These are phyloP conservation scores for Limnanthes douglasii DNA, from an alignment of 345 rosid genomes.

Conservation along the genomic window DNA sequence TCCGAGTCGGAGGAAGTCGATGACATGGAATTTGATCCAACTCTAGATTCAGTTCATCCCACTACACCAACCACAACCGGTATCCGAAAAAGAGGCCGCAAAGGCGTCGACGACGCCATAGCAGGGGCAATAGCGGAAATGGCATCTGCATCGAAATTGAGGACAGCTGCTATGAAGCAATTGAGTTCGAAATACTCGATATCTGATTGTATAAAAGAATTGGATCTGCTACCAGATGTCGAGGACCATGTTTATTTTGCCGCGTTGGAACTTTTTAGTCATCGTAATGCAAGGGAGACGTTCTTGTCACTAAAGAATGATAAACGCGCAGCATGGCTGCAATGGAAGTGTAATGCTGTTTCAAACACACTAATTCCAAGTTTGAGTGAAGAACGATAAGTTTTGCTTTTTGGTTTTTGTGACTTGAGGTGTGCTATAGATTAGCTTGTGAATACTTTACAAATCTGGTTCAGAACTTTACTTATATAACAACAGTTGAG, in stretches of 20 bases:
- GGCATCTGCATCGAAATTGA: conserved; percentile 43
- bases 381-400: too few species aligned
- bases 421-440: too few species aligned
- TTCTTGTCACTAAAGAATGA: conserved; percentile 32
- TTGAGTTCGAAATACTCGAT: conserved; percentile 19
- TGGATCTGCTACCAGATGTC: conserved; percentile 19
- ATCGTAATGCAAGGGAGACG: conserved; percentile 30
- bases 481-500: too few species aligned
- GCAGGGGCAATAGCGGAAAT: conserved; percentile 38
- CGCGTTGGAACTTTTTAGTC: conserved; percentile 34
- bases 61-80: conserved; percentile 1
- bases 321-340: conserved; percentile 33
- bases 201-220: conserved; percentile 32
- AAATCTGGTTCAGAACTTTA: too few species aligned
- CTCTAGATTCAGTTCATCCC: conserved; percentile 9
- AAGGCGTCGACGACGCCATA: conserved; percentile 37
- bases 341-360: conserved; percentile 19
- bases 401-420: too few species aligned
- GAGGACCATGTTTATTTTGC: conserved; percentile 28
- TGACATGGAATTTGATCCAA: conserved; percentile 10
- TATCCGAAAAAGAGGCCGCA: conserved; percentile 28
- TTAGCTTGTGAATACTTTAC: too few species aligned
- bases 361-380: neutral
- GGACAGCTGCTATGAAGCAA: conserved; percentile 20
- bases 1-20: conserved; percentile 23